Base-by-base conservation (phyloP, 1,284 basidiomycete genomes). In the Ustilago hordei region DNA sequence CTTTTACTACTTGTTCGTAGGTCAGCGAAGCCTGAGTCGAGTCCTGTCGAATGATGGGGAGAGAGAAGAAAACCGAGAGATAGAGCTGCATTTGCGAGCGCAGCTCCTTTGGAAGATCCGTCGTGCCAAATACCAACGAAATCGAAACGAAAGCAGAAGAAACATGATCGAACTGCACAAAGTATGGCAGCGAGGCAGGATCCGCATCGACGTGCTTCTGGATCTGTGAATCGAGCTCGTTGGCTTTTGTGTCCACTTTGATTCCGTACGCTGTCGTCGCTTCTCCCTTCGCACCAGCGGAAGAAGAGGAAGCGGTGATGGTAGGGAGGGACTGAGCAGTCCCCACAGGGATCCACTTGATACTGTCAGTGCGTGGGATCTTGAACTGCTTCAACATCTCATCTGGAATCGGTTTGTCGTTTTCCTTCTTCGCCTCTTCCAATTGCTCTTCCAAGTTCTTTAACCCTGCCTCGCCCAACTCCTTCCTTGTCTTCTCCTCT, bases 261-360 rank as follows among this genome's bases (percentile, higher is more conserved):
- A 77, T 28, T 3, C 75, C 70, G 52, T 69, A 72, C 1, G 61
- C 75, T 4, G 69, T 34, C 1, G 45, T 43, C 43, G 67, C 60
- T 19, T 41, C 50, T n/a, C 53, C 55, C 19, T 55, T 35, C 11
- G 17, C 38, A n/a, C 19, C 32, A 19, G 43, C 31, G 15, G 32
- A 17, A 36, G 43, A 7, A 9, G 28, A 8, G n/a, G 41, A 17
- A 31, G 43, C 36, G 6, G 23, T 0, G 23, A 28, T 28, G 23
- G 23, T 28, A 28, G 69, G 67, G 9, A 57, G 38, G 3, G 55
- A 60, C 34, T 68, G 68, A 1, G 85, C 86, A 8, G 91, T 96
- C 80, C 95, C 91, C 2, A 99, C 95, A 0, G 93, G 91, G 67
- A 99, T 95, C 95, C 96, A 99, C 7, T 92, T 91, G 81, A 99